Percentiles rank a stretch among this genome's conserved stretches.
phyloP scores from a whole-genome alignment of 768 basidiomycete species.

The Trametes gibbosa region DNA sequence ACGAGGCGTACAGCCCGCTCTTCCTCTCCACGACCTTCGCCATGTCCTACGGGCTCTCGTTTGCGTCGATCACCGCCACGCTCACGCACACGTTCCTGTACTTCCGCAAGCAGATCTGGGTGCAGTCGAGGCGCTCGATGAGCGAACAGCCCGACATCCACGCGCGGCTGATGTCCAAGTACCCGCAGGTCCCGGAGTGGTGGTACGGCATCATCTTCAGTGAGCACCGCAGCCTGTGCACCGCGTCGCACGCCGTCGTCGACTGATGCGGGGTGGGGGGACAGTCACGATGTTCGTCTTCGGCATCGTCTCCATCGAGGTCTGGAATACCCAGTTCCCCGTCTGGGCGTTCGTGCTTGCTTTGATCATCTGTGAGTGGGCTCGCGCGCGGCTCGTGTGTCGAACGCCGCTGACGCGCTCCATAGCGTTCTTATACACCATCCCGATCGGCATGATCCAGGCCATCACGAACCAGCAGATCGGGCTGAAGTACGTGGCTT shows the following conservation, averaged over 20 bases:
- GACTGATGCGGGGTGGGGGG: not conserved
- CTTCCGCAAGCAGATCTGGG: constrained; percentile 43
- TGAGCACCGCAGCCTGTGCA: constrained; percentile 12
- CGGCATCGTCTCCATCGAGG: constrained; percentile 55
- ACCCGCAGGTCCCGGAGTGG: constrained; percentile 51
- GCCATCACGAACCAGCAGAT: constrained; percentile 81
- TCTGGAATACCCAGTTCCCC: constrained; percentile 67
- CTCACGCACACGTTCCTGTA: constrained; percentile 45
- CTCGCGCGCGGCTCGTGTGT: not conserved
- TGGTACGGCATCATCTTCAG: constrained; percentile 45
- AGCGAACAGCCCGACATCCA: constrained; percentile 51
- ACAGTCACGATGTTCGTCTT: constrained; percentile 56
- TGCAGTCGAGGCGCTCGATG: constrained; percentile 42
- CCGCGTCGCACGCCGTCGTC: not conserved
- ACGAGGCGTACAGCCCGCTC: constrained; percentile 43
- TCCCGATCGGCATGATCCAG: constrained; percentile 81
- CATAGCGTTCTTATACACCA: constrained; percentile 55
- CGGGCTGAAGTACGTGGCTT: constrained; percentile 42
- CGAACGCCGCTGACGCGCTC: not conserved
- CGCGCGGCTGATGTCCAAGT: constrained; percentile 44
- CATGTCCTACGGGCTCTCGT: constrained; percentile 47
- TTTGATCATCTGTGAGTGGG: constrained; percentile 34
- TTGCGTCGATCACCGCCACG: constrained; percentile 42
- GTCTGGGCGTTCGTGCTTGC: constrained; percentile 65
- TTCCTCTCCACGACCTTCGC: constrained; percentile 52